Conservation (phyloP, 805 yeast genomes). For the Barnettozyma vustinii region DNA sequence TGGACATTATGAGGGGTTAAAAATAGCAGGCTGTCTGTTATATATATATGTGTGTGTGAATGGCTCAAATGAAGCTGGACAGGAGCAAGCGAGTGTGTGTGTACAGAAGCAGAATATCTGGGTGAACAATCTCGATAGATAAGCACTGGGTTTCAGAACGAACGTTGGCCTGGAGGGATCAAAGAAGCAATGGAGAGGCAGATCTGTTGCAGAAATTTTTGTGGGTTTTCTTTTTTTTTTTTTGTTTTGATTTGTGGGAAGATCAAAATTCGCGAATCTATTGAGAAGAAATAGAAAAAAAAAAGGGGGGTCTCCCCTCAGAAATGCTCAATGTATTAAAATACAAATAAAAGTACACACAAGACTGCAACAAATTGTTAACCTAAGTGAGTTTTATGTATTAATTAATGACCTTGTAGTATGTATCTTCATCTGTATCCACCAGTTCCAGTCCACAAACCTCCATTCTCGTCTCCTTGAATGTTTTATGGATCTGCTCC, state of each 20-base stretch:
- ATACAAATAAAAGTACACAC: too few relatives aligned
- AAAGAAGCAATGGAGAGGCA: neutral
- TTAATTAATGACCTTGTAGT: constrained; percentile 18
- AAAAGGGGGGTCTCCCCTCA: too few relatives aligned
- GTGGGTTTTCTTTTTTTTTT: neutral
- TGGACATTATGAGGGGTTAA: neutral
- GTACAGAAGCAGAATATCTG: neutral
- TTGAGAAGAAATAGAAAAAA: neutral
- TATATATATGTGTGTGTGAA: too few relatives aligned
- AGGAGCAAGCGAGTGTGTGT: neutral
- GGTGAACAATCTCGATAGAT: neutral
- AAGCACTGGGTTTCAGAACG: neutral
- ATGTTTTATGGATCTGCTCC: constrained; percentile 16
- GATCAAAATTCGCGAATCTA: neutral
- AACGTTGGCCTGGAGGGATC: neutral
- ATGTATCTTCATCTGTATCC: constrained; percentile 17
- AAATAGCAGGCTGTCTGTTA: neutral
- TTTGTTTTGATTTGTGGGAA: neutral
- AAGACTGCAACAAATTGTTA: too few relatives aligned
- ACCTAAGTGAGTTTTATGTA: too few relatives aligned
- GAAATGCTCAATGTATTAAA: too few relatives aligned
- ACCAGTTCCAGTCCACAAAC: constrained; percentile 21
- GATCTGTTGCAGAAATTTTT: neutral
- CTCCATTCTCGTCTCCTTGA: constrained; percentile 16
- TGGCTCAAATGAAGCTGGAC: neutral